Base-by-base conservation (phyloP, 768 basidiomycete species). In the Myochromella boudieri region DNA sequence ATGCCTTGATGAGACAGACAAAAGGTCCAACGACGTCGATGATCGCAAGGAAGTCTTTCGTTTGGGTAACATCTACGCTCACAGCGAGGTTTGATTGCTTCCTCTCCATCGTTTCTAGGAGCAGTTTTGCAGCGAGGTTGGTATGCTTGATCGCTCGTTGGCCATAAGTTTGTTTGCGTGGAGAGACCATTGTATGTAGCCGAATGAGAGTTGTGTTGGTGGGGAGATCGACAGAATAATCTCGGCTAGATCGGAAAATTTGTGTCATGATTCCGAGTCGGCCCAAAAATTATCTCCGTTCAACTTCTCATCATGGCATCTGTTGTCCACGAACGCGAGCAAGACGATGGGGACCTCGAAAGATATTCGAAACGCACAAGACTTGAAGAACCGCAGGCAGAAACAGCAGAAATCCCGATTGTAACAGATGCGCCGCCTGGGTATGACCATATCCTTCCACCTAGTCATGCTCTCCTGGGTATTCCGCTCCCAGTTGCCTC, bases 41-140 rank as follows among this genome's bases (percentile, higher is more conserved):
- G 61, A 99, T 87, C 38, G 80, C 74, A 28, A 98, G 74, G 59
- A 97, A 86, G 57, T 92, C 85, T 12, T 70, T 74, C 44, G 82
- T 75, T 40, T 75, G 84, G 4, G 91, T 89, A 31, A 98, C 93
- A 72, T 99, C 97, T 21, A 98, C 92, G 57, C 91, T 94, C 49
- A 99, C 91, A 31, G 93, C 92, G 12, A 99, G 83, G 64, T 99
- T 99, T 7, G 90, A 79, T 59, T 84, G 75, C 65, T 99, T 99
- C 49, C 85, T 76, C 53, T 83, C 88, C 67, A 97, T 91, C 3
- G 84, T 83, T 61, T 82, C 77, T 15, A 98, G 78, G 7, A 97
- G 78, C 3, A 79, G 67, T 58, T 75, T 84, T 0, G 94, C 93
- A 6, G 93, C 83, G 4, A 87, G 81, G 62, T 95, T 97, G 3